Percentiles rank a stretch among this genome's conserved stretches.
These are phyloP conservation scores for Phylloporus scabripes DNA, from an alignment of 768 basidiomycete genomes.

Conservation along the genomic window DNA sequence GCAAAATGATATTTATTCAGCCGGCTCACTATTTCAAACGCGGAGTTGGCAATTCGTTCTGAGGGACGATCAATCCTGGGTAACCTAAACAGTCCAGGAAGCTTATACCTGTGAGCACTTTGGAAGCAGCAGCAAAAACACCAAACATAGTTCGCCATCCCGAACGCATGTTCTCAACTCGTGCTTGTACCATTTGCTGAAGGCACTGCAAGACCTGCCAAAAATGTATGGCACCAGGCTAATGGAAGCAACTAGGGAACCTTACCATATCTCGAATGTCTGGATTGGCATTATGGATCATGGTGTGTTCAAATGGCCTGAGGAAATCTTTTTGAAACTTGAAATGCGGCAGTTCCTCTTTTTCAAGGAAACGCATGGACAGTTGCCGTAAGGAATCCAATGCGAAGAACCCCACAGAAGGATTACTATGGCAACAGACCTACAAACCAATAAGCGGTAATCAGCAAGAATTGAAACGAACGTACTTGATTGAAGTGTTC, in stretches of 20 bases:
- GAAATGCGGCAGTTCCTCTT: slow-evolving; percentile 96
- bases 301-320: slow-evolving; percentile 96
- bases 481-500: slow-evolving; percentile 96
- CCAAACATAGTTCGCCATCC: slow-evolving; percentile 99
- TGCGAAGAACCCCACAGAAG: slow-evolving; percentile 94
- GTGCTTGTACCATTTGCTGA: slow-evolving; percentile 97
- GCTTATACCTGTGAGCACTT: slow-evolving; percentile 72
- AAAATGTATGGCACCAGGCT: neutral
- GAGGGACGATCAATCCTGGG: slow-evolving; percentile 4
- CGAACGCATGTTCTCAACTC: slow-evolving; percentile 91
- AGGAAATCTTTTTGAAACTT: slow-evolving; percentile 99
- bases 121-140: slow-evolving; percentile 95
- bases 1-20: slow-evolving; percentile 88
- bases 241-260: neutral
- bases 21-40: slow-evolving; percentile 92
- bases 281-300: slow-evolving; percentile 93
- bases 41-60: slow-evolving; percentile 90
- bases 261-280: slow-evolving; percentile 93
- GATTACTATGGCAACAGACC: slow-evolving; percentile 99
- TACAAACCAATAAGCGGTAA: slow-evolving; percentile 29
- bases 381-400: slow-evolving; percentile 93
- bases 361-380: slow-evolving; percentile 98
- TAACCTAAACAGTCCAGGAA: neutral
- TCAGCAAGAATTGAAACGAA: neutral
- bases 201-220: slow-evolving; percentile 89